phyloP scores from a whole-genome alignment of 129 eudicot genomes.

The Gnaphalium uliginosum region DNA sequence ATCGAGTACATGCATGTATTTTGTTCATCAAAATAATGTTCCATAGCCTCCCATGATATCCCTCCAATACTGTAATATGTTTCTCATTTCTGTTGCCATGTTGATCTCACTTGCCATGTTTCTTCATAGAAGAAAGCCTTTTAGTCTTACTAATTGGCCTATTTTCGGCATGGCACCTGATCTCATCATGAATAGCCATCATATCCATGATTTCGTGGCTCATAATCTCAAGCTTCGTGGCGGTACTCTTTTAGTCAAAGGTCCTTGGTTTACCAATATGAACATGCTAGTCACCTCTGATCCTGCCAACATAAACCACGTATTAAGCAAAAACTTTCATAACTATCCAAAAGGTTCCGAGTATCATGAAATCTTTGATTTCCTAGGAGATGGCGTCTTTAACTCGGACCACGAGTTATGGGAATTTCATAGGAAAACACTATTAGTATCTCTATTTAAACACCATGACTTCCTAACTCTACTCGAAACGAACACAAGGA shows the following conservation, averaged over 20 bases:
- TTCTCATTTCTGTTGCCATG: conserved; percentile 1
- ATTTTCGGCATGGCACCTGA: conserved; percentile 44
- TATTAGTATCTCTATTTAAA: conserved; percentile 20
- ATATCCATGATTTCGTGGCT: conserved; percentile 42
- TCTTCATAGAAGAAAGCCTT: conserved; percentile 6
- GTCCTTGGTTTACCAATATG: conserved; percentile 50
- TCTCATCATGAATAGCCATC: conserved; percentile 37
- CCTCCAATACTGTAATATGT: not conserved
- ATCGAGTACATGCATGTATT: not conserved
- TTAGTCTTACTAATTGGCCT: conserved; percentile 47
- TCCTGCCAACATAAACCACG: conserved; percentile 57
- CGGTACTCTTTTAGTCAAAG: conserved; percentile 40
- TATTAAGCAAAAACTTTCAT: conserved; percentile 41
- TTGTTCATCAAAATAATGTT: not conserved
- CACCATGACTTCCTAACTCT: conserved; percentile 18
- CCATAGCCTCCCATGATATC: conserved; percentile 4
- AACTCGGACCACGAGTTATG: conserved; percentile 44
- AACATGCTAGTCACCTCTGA: conserved; percentile 42
- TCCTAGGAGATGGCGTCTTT: conserved; percentile 54
- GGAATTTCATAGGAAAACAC: conserved; percentile 45
- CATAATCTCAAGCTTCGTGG: conserved; percentile 25
- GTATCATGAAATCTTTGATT: conserved; percentile 42
- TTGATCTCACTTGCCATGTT: not conserved
- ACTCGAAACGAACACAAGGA: conserved; percentile 16
- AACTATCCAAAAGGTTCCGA: conserved; percentile 57